phyloP scores from a whole-genome alignment of 257 asterid genomes.

The Mentha longifolia region DNA sequence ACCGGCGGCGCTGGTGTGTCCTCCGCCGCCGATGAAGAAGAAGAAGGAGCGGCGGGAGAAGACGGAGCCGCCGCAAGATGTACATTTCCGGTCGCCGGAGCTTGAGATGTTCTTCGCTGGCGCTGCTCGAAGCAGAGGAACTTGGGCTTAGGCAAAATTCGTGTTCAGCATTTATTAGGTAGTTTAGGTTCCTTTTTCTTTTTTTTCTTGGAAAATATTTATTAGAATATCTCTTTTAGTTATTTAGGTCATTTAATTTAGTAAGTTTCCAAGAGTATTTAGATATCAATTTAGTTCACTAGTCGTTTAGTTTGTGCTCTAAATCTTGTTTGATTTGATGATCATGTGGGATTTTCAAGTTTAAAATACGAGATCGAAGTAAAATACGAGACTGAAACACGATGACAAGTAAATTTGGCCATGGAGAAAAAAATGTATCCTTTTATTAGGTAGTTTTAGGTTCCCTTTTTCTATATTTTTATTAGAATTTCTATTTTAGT shows the following conservation, averaged over 20 bases:
- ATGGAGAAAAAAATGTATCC: not conserved
- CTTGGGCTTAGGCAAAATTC: conserved; percentile 31
- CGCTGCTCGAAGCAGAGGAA: conserved; percentile 32
- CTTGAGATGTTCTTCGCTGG: conserved; percentile 50
- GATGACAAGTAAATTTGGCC: not conserved
- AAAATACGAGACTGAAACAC: not conserved
- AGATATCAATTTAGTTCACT: no score
- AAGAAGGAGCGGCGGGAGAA: conserved; percentile 25
- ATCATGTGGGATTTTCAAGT: not conserved
- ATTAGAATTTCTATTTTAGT: not conserved
- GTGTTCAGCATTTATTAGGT: not conserved
- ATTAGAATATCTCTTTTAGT: not conserved
- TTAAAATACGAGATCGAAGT: not conserved
- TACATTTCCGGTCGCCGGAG: conserved; percentile 59
- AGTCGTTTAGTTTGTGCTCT: no score
- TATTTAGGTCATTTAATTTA: not conserved
- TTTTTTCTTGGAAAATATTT: not conserved
- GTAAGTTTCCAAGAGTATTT: no score
- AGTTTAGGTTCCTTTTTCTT: not conserved
- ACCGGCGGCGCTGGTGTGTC: conserved; percentile 55
- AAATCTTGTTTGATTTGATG: not conserved
- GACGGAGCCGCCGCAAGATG: conserved; percentile 43
- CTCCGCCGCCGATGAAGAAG: conserved; percentile 74
- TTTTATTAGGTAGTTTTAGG: not conserved
- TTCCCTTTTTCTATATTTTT: not conserved